Percentiles rank a stretch among this genome's conserved stretches.
These are phyloP conservation scores for Arthrobotrys sphaeroides DNA, from an alignment of 2,329 filamentous ascomycete species.

Conservation along the genomic window DNA sequence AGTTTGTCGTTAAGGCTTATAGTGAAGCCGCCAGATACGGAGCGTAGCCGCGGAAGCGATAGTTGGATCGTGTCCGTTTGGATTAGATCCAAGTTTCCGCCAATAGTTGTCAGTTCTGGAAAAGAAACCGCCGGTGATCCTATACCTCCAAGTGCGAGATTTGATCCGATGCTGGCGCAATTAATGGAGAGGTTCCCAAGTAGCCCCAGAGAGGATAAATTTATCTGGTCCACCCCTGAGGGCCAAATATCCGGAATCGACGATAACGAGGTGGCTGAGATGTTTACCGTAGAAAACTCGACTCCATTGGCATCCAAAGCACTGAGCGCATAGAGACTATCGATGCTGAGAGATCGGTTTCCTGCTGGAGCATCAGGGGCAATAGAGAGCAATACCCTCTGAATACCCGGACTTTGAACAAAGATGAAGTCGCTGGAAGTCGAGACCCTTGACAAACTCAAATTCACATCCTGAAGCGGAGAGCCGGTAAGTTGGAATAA, in stretches of 20 bases:
- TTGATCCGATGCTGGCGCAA: background rate
- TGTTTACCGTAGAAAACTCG: slow-evolving; percentile 13
- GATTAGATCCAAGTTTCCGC: slow-evolving; percentile 16
- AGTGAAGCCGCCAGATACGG: background rate
- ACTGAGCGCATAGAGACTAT: background rate
- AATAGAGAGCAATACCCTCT: slow-evolving; percentile 10
- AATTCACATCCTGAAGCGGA: background rate
- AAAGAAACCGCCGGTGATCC: slow-evolving; percentile 6
- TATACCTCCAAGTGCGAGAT: slow-evolving; percentile 5
- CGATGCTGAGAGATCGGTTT: slow-evolving; percentile 12
- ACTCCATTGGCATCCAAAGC: background rate
- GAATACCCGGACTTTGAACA: slow-evolving; percentile 4
- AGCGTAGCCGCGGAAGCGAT: slow-evolving; percentile 5
- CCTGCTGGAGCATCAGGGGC: background rate
- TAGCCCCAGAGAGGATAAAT: background rate
- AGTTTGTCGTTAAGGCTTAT: slow-evolving; percentile 21
- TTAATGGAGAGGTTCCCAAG: slow-evolving; percentile 18
- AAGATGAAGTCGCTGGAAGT: slow-evolving; percentile 3
- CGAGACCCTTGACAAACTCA: background rate
- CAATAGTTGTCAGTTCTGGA: background rate
- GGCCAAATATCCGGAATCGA: slow-evolving; percentile 28
- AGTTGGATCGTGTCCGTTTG: slow-evolving; percentile 10
- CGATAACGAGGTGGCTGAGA: background rate
- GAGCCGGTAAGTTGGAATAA: slow-evolving; percentile 3
- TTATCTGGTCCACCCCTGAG: background rate